Evolutionary conservation across 2,329 filamentous ascomycete species (phyloP).

Genomic region (Calonectria hongkongensis): DNA sequence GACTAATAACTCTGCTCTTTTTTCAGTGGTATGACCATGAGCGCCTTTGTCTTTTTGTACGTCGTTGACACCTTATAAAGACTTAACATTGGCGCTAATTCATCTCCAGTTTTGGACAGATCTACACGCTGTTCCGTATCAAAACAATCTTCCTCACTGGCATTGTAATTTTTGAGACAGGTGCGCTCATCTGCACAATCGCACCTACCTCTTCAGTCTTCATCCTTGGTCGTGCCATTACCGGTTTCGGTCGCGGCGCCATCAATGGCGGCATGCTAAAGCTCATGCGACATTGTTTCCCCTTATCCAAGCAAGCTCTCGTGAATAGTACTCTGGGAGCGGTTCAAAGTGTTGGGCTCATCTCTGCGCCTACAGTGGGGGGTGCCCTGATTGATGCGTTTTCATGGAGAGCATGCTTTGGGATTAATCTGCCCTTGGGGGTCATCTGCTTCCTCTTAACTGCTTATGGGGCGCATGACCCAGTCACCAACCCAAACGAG

Average conservation of each 20-base stretch:
- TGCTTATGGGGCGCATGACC: constrained; percentile 46
- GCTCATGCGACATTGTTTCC: constrained; percentile 50
- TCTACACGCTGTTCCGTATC: constrained; percentile 56
- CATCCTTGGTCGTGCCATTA: constrained; percentile 61
- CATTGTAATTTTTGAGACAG: constrained; percentile 57
- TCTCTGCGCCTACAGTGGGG: constrained; percentile 49
- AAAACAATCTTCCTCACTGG: constrained; percentile 56
- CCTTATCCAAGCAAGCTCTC: constrained; percentile 46
- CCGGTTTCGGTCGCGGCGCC: constrained; percentile 57
- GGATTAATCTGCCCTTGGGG: constrained; percentile 48
- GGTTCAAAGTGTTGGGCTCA: constrained; percentile 44
- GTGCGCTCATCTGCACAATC: constrained; percentile 59
- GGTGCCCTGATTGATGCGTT: constrained; percentile 46
- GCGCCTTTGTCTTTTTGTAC: constrained; percentile 52
- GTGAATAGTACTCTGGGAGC: constrained; percentile 48
- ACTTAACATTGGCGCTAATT: background rate
- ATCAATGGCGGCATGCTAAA: constrained; percentile 52
- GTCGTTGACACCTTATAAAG: rapidly evolving
- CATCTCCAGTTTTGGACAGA: constrained; percentile 52
- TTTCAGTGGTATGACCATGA: constrained; percentile 49
- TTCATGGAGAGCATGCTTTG: constrained; percentile 53
- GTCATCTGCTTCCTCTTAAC: constrained; percentile 45
- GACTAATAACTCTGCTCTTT: background rate
- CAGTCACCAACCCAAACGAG: background rate
- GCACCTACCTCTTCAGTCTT: constrained; percentile 60